Base-by-base conservation (phyloP, 805 yeast genomes). In the Danielia reshetovae region DNA sequence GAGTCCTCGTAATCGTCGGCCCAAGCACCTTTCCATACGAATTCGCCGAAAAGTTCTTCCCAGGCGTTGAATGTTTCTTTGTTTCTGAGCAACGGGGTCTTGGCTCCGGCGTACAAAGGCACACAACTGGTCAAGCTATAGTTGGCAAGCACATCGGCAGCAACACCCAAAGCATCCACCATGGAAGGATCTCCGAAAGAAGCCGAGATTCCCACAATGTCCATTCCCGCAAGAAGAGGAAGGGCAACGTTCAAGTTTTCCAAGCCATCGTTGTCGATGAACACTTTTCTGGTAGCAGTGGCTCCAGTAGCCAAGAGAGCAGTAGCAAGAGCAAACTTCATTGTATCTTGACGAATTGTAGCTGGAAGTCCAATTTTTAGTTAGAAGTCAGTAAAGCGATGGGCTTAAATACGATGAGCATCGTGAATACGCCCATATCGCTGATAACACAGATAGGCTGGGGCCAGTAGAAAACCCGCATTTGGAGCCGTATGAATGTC, bases 11-110 rank as follows among this genome's bases (percentile, higher is more conserved):
- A 65, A 23, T 23, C 32, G 11, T 58, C 48, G 18, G 57, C 54
- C 46, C 49, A 65, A 13, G 62, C 70, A 39, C 71, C 70, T 48
- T 65, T 60, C 71, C 72, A 65, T 8, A 60, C 65, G 4, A 65
- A 51, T 11, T 49, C 56, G 19, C 71, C 72, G 36, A 55, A 64
- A 19, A 65, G 44, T 6, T 45, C 38, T 48, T 62, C 60, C 67
- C 69, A 65, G 7, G 45, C 32, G 25, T 62, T 61, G 57, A 65
- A 66, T 17, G 68, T 62, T 13, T 63, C 62, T 38, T 62, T 51
- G 19, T 63, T 61, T 49, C 66, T 55, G 27, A 66, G 24, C 31
- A 65, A 46, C 11, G 72, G 71, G 24, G 54, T 51, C 11, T 52
- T 50, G 8, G 71, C 70, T 40, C 70, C 71, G 18, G 52, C 42